A percentile compares a stretch with the other conserved stretches of the same genome.
phyloP scores from a whole-genome alignment of 495 filamentous ascomycete genomes.

The Entonaema liquescens region DNA sequence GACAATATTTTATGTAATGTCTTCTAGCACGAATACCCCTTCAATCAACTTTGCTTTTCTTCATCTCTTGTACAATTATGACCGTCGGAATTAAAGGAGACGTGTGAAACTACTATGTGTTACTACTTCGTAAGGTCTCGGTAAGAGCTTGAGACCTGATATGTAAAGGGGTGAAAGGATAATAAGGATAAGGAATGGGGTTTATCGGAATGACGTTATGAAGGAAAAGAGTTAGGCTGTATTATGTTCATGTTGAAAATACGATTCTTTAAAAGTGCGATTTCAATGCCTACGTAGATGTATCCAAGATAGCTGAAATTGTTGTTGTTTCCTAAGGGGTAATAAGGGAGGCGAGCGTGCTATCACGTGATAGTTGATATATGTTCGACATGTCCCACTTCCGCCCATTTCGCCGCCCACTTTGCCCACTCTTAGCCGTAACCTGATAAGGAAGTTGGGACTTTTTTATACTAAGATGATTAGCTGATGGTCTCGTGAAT shows the following conservation, averaged over 20 bases:
- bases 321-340: no score
- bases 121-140: background rate
- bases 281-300: background rate
- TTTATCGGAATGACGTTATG: background rate
- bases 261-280: background rate
- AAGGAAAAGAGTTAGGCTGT: background rate
- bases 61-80: conserved; percentile 4
- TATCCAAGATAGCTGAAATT: no score
- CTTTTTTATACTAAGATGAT: background rate
- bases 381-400: background rate
- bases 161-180: background rate
- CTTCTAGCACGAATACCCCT: conserved; percentile 26
- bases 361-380: background rate
- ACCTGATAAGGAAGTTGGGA: conserved; percentile 31
- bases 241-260: background rate
- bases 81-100: background rate
- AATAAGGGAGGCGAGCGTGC: background rate
- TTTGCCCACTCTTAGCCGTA: conserved; percentile 5
- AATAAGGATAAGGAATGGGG: background rate
- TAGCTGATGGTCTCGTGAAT: conserved; percentile 9
- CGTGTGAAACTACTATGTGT: background rate
- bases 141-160: background rate
- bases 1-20: conserved; percentile 19
- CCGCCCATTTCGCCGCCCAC: background rate
- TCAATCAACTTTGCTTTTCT: conserved; percentile 15